Base-by-base conservation (phyloP, 2,329 filamentous ascomycete genomes). In the Hymenoscyphus infarciens region DNA sequence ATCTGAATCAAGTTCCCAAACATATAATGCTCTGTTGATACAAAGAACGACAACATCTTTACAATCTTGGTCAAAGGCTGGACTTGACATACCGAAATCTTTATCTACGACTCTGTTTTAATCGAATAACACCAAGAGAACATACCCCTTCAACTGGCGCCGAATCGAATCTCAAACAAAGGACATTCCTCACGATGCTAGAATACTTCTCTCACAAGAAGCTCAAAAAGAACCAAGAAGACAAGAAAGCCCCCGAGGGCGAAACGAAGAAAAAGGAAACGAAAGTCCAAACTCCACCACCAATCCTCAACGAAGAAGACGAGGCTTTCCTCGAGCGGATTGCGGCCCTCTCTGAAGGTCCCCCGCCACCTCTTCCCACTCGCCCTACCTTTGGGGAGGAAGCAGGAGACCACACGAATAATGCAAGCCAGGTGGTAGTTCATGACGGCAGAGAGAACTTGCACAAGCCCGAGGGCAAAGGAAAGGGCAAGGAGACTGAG, bases 151-250 rank as follows among this genome's bases (percentile, higher is more conserved):
- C 7, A 35, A 35, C 33, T 5, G 33, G 42, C n/a, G 16, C 42
- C 22, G 5, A 49, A 22, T 49, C n/a, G n/a, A 10, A 10, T 19
- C 22, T 27, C n/a, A 3, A 16, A 15, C 56, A 11, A 13, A 22
- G 2, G 31, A 25, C 16, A 45, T 7, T 19, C 19, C 8, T 45
- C 58, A 72, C 67, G 57, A 88, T 88, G 86, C 72, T 88, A 65
- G 84, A 88, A 74, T 87, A 85, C 74, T 82, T 88, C 67, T 76
- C 79, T 39, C 83, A 82, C 77, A 87, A 83, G 73, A 88, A 87
- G 73, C 77, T 81, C 71, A 87, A 87, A 77, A 85, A 87, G 75
- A 76, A 82, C 72, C 80, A 78, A 69, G 80, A 77, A 1, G 79
- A 84, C 63, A 82, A 84, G 69, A 75, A 73, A 7, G 66, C 64